Base-by-base conservation (phyloP, 2,329 filamentous ascomycete species). In the Sordariomycetes sp. region DNA sequence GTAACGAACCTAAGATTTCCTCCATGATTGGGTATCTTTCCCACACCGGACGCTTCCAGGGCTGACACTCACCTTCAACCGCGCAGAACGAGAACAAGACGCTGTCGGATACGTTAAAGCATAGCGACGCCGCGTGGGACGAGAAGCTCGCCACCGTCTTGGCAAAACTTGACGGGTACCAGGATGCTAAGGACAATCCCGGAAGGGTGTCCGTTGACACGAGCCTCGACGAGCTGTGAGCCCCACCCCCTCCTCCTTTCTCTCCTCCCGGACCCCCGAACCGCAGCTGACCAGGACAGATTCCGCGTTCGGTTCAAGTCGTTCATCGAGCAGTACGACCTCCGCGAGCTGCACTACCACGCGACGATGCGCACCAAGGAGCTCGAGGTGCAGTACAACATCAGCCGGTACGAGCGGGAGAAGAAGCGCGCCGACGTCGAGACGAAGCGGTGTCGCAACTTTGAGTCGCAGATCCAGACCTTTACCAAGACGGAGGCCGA, bases 401-500 rank as follows among this genome's bases (percentile, higher is more conserved):
- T 91, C 70, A 89, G 89, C 24, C 87, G 90, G 59, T 89, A 87
- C 65, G 94, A 99, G 68, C 85, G 90, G 63, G 89, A 97, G 68
- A 89, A 89, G 70, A 95, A 95, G 69, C 82, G 83, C 52, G 89
- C 92, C 60, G 92, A 97, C 64, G 78, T 80, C 54, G 94, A 99
- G 72, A 76, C 85, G 24, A 80, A 79, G 57, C 87, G 90, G 64
- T 89, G 89, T 59, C 85, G 90, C 61, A 88, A 92, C 62, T 78
- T 99, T 56, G 96, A 94, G 64, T 79, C 84, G 39, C 94, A 99
- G 72, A 90, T 97, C 25, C 89, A 91, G 63, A 95, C 90, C 1
- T 96, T 97, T 69, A 94, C 90, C 39, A 94, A 96, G 71, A 97
- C 92, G 10, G 94, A 99, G 72, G 87, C 89, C 17, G 92, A 97